A percentile compares a stretch with the other conserved stretches of the same genome.
Conservation (phyloP, 805 yeast species). For the Myxozyma geophila region DNA sequence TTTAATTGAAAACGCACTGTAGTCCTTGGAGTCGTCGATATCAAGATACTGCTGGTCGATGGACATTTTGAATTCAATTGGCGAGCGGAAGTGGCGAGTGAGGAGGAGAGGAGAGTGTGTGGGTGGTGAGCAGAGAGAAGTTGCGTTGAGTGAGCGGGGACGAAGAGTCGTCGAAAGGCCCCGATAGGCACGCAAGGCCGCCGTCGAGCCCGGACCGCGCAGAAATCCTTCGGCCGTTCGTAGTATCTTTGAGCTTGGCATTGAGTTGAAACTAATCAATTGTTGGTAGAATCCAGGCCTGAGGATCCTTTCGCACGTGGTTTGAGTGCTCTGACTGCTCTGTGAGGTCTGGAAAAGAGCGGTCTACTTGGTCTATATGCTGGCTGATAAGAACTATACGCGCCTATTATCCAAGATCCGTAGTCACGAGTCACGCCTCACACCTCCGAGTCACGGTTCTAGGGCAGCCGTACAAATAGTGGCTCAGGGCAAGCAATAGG, state of each 20-base stretch:
- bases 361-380: not conserved
- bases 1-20: not conserved
- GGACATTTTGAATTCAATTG: slow-evolving; percentile 30
- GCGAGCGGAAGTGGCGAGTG: slow-evolving; percentile 21
- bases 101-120: not conserved
- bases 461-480: too few species aligned
- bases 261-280: not conserved
- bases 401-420: too few species aligned
- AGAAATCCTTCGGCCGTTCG: not conserved
- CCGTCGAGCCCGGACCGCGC: slow-evolving; percentile 19
- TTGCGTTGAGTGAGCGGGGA: slow-evolving; percentile 7
- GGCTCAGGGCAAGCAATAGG: too few species aligned
- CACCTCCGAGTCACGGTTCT: too few species aligned
- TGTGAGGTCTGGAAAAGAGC: not conserved
- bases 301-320: not conserved
- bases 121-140: not conserved
- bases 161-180: not conserved
- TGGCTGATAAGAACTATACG: not conserved
- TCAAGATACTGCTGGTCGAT: slow-evolving; percentile 36
- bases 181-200: slow-evolving; percentile 19
- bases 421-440: too few species aligned
- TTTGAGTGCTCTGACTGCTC: not conserved
- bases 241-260: not conserved
- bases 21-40: slow-evolving; percentile 28
- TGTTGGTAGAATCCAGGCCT: not conserved